These are phyloP conservation scores for Paracoccidioides lutzii DNA, from an alignment of 2,329 filamentous ascomycete species.

Conservation along the genomic window DNA sequence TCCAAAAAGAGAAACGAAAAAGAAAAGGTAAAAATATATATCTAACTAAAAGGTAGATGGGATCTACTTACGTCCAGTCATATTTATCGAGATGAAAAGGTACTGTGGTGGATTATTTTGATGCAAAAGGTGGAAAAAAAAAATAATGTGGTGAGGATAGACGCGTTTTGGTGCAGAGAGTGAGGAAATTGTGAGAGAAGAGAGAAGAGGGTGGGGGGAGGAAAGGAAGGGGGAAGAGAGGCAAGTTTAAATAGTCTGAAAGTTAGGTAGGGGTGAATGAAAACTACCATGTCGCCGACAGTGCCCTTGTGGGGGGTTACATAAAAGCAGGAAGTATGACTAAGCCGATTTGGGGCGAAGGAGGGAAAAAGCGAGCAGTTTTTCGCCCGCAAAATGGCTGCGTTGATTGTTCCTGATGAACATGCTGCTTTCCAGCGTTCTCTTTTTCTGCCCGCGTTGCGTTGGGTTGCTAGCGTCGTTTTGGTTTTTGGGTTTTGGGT, in stretches of 20 bases:
- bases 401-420: no score
- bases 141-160: slow-evolving; percentile 3
- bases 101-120: slow-evolving; percentile 9
- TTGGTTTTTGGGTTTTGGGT: no score
- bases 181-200: slow-evolving; percentile 9
- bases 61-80: slow-evolving; percentile 31
- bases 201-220: background rate
- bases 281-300: slow-evolving; percentile 1
- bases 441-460: no score
- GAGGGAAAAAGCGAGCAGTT: no score
- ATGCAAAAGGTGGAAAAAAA: slow-evolving; percentile 7
- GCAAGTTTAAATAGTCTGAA: slow-evolving; percentile 13
- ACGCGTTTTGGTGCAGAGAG: background rate
- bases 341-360: no score
- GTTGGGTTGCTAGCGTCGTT: no score
- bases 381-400: no score
- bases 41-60: slow-evolving; percentile 3
- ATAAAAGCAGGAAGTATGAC: slow-evolving; percentile 1
- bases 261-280: slow-evolving; percentile 11
- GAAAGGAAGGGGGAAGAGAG: slow-evolving; percentile 11
- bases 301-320: no score
- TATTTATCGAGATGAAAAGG: slow-evolving; percentile 10
- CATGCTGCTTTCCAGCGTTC: no score
- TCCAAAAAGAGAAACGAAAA: background rate
- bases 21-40: background rate